phyloP scores from a whole-genome alignment of 805 yeast species.

The Starmerella apicola region DNA sequence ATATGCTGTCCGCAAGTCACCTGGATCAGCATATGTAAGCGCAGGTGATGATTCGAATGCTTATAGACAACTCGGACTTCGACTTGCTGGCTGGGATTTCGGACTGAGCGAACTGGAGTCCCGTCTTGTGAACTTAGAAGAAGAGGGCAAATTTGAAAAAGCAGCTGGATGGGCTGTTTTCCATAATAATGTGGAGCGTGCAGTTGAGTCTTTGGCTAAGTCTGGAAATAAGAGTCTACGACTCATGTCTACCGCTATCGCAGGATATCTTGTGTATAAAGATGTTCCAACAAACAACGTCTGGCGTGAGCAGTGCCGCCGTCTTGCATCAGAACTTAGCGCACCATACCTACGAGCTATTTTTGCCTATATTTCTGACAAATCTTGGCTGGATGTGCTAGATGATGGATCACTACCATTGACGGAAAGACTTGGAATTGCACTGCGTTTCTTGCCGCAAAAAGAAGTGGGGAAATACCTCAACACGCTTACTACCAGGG shows the following conservation, averaged over 20 bases:
- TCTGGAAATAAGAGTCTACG: constrained; percentile 58
- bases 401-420: constrained; percentile 82
- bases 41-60: constrained; percentile 35
- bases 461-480: constrained; percentile 59
- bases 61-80: constrained; percentile 66
- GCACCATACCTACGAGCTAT: constrained; percentile 84
- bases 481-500: constrained; percentile 55
- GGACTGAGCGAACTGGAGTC: constrained; percentile 63
- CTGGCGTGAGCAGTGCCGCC: constrained; percentile 89
- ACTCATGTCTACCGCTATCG: constrained; percentile 84
- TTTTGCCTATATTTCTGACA: constrained; percentile 86
- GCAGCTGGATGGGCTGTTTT: constrained; percentile 98
- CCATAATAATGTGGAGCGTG: constrained; percentile 73
- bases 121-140: constrained; percentile 44
- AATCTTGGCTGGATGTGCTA: constrained; percentile 91
- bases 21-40: constrained; percentile 26
- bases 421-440: constrained; percentile 81
- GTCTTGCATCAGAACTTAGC: constrained; percentile 74
- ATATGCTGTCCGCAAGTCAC: constrained; percentile 37
- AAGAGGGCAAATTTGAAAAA: constrained; percentile 54
- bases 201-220: constrained; percentile 65
- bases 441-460: constrained; percentile 72
- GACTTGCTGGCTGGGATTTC: constrained; percentile 84
- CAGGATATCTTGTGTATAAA: constrained; percentile 69
- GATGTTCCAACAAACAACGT: constrained; percentile 47